phyloP scores from a whole-genome alignment of 805 yeast species.

The Ogataea minuta region DNA sequence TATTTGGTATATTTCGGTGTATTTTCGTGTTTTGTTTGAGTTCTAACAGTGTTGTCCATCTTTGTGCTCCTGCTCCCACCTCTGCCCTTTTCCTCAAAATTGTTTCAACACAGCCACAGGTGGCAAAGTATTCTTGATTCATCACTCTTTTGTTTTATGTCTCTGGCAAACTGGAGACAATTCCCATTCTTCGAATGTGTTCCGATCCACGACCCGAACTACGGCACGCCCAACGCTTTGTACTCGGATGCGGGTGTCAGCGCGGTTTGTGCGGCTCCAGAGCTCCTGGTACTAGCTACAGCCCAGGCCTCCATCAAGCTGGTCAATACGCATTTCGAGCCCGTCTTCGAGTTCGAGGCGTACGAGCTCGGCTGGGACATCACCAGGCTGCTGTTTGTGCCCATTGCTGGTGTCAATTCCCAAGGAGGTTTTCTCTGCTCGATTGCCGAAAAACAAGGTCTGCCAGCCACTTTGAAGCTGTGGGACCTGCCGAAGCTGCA shows the following conservation, averaged over 20 bases:
- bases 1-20: not conserved
- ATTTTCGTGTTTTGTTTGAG: too few relatives aligned
- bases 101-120: conserved; percentile 15
- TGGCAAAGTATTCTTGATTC: not conserved
- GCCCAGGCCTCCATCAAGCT: conserved; percentile 53
- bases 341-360: conserved; percentile 54
- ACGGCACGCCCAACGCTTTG: conserved; percentile 57
- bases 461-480: conserved; percentile 62
- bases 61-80: not conserved
- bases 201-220: conserved; percentile 82
- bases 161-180: conserved; percentile 48
- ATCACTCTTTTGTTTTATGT: conserved; percentile 23
- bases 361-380: conserved; percentile 65
- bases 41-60: not conserved
- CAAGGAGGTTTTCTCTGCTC: conserved; percentile 53
- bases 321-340: conserved; percentile 47
- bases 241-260: conserved; percentile 78
- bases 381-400: conserved; percentile 51
- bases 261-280: conserved; percentile 57
- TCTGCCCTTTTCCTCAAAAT: conserved; percentile 9
- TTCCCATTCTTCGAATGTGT: conserved; percentile 81
- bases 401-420: conserved; percentile 11
- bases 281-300: conserved; percentile 59
- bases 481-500: conserved; percentile 67
- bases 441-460: conserved; percentile 71